Evolutionary conservation across 805 yeast genomes (phyloP).

Genomic region (Kodamaea jinghongensis): DNA sequence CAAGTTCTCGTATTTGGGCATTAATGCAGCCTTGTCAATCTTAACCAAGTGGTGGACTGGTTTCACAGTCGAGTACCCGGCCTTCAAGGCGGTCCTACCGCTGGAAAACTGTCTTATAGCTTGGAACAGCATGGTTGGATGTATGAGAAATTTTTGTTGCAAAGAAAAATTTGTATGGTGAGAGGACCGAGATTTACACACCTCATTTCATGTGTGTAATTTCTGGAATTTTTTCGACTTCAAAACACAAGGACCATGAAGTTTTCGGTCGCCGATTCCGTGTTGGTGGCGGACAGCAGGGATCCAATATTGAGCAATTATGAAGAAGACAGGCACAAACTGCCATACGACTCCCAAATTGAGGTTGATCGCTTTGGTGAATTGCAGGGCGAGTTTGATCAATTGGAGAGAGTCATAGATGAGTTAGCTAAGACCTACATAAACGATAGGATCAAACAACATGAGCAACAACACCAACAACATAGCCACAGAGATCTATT

Average conservation of each 20-base stretch:
- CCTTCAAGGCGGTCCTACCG: constrained; percentile 48
- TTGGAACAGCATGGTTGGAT: constrained; percentile 15
- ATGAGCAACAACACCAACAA: too few species aligned
- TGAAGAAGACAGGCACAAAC: constrained; percentile 13
- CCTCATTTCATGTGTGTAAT: constrained; percentile 2
- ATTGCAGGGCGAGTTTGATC: constrained; percentile 1
- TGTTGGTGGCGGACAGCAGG: not conserved
- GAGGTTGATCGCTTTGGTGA: constrained; percentile 1
- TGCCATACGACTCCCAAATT: not conserved
- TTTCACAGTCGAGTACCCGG: constrained; percentile 64
- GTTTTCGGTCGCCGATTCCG: not conserved
- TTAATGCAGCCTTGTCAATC: constrained; percentile 68
- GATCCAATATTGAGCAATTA: constrained; percentile 3
- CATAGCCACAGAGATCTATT: too few species aligned
- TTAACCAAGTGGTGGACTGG: constrained; percentile 91
- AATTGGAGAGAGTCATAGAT: not conserved
- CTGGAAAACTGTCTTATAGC: constrained; percentile 31
- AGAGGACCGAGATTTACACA: constrained; percentile 10
- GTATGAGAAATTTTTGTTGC: too few species aligned
- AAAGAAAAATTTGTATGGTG: constrained; percentile 8
- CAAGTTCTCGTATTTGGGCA: constrained; percentile 70
- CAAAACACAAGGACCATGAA: not conserved
- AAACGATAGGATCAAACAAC: constrained; percentile 3
- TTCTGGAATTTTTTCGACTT: constrained; percentile 1
- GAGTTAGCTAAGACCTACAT: constrained; percentile 2